These are phyloP conservation scores for Blastomyces parvus DNA, from an alignment of 2,329 filamentous ascomycete species.

Conservation along the genomic window DNA sequence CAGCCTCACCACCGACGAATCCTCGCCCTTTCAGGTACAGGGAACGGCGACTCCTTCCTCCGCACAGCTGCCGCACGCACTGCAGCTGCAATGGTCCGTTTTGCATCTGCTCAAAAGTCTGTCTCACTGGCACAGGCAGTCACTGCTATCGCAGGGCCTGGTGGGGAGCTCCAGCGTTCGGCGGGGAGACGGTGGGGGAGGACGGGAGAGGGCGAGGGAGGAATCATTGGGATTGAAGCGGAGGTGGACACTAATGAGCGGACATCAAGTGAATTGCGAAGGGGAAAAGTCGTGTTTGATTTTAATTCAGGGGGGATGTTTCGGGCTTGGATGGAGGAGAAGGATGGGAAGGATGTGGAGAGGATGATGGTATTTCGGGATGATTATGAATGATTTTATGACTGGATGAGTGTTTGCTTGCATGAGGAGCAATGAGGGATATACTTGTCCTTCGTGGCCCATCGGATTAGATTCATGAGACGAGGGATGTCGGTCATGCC, in stretches of 20 bases:
- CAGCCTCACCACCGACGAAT: constrained; percentile 22
- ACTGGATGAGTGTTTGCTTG: not conserved
- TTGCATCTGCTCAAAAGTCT: constrained; percentile 34
- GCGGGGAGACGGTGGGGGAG: constrained; percentile 63
- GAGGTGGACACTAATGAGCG: constrained; percentile 45
- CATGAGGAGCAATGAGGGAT: not conserved
- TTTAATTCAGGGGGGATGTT: constrained; percentile 88
- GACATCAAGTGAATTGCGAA: constrained; percentile 27
- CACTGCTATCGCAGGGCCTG: constrained; percentile 55
- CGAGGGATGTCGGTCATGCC: not conserved
- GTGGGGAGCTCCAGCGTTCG: constrained; percentile 63
- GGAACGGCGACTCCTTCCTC: constrained; percentile 82
- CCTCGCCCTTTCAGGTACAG: constrained; percentile 64
- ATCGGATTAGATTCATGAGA: not conserved
- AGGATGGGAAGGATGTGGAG: constrained; percentile 26
- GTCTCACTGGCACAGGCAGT: constrained; percentile 49
- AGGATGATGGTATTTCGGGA: constrained; percentile 38
- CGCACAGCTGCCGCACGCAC: constrained; percentile 62
- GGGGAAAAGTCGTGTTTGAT: constrained; percentile 56
- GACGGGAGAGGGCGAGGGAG: constrained; percentile 71
- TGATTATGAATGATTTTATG: constrained; percentile 24
- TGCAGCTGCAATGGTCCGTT: constrained; percentile 62
- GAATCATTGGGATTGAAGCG: constrained; percentile 62
- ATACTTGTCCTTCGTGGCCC: too few species aligned
- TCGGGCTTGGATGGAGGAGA: constrained; percentile 55